Conservation (phyloP, 306 rosid species). For the Cicer arietinum region DNA sequence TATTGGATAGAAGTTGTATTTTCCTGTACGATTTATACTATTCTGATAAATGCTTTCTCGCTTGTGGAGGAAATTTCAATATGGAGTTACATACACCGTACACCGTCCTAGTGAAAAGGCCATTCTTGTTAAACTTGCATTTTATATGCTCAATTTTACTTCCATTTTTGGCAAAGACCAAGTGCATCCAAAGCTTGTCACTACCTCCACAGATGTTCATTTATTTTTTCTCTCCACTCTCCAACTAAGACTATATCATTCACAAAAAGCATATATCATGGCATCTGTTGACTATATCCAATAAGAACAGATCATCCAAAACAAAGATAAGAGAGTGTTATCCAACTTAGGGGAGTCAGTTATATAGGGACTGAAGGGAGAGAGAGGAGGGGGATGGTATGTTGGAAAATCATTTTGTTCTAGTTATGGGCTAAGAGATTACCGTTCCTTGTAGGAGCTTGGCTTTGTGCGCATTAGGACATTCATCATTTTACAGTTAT, state of each 20-base stretch:
- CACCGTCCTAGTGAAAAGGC: background rate
- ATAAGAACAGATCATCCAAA: background rate
- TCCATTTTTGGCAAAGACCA: background rate
- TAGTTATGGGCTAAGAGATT: no score
- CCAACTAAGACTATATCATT: constrained; percentile 4
- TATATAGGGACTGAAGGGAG: no score
- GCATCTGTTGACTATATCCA: background rate
- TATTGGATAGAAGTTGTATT: background rate
- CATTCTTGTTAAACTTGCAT: background rate
- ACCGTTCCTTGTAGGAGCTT: no score
- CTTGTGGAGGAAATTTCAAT: no score
- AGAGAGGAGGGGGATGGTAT: no score
- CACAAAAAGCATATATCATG: background rate
- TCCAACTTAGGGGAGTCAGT: no score
- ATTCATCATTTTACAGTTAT: no score
- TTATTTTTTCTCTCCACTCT: background rate
- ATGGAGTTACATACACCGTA: no score
- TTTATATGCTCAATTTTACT: constrained; percentile 2
- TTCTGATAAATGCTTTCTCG: background rate
- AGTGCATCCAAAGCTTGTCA: background rate
- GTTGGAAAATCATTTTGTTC: no score
- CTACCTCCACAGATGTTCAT: background rate
- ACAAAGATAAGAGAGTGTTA: background rate
- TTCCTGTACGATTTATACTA: background rate
- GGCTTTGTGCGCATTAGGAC: no score